A percentile compares a stretch with the other conserved stretches of the same genome.
Evolutionary conservation across 768 basidiomycete species (phyloP).

Genomic region (Multifurca ochricompacta): DNA sequence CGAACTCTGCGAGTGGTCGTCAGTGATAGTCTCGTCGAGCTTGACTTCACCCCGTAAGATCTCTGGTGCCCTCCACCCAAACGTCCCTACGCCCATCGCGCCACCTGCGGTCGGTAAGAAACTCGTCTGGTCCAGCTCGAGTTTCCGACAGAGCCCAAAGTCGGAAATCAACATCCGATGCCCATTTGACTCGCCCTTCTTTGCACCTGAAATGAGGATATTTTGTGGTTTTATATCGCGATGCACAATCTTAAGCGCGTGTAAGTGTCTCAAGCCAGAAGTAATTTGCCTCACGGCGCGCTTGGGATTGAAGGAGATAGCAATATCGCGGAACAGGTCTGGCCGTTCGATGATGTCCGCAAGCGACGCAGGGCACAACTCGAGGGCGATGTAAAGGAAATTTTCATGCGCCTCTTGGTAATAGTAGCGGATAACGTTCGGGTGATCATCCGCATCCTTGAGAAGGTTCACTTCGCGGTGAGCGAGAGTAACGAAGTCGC

Average conservation of each 20-base stretch:
- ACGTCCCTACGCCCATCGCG: conserved; percentile 82
- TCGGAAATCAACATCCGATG: conserved; percentile 91
- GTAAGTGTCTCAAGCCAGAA: conserved; percentile 81
- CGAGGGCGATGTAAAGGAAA: conserved; percentile 96
- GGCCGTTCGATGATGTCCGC: conserved; percentile 82
- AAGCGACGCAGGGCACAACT: conserved; percentile 85
- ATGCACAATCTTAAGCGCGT: conserved; percentile 93
- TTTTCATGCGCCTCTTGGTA: conserved; percentile 91
- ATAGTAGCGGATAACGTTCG: conserved; percentile 97
- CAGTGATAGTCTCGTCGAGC: conserved; percentile 64
- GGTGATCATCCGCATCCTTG: conserved; percentile 96
- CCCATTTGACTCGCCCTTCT: conserved; percentile 41
- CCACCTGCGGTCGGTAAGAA: conserved; percentile 91
- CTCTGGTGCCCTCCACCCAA: conserved; percentile 97
- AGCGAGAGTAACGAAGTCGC: conserved; percentile 93
- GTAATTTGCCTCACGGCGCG: conserved; percentile 82
- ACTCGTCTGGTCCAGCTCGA: conserved; percentile 93
- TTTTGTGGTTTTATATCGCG: conserved; percentile 99
- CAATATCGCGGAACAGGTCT: conserved; percentile 69
- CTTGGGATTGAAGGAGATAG: conserved; percentile 75
- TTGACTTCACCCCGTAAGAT: conserved; percentile 91
- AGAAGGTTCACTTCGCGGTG: conserved; percentile 89
- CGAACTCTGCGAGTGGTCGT: conserved; percentile 60
- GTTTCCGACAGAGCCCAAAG: conserved; percentile 93
- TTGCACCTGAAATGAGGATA: conserved; percentile 76